phyloP scores from a whole-genome alignment of 1,139 yeast genomes.

The Kluyveromyces sp. region DNA sequence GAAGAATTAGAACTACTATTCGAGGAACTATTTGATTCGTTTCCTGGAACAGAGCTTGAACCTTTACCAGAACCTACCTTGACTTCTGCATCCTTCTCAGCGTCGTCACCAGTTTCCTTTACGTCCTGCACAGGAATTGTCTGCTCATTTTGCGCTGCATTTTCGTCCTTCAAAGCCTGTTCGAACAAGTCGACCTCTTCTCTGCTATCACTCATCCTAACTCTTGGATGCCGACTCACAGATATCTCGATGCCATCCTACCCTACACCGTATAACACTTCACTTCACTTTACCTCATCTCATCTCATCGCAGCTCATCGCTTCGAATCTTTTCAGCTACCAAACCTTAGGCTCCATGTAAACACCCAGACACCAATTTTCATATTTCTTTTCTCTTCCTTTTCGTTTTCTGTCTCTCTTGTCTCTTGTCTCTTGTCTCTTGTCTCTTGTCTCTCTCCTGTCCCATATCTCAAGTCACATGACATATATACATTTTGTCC shows the following conservation, averaged over 20 bases:
- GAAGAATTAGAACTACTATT: neutral
- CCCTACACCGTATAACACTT: neutral
- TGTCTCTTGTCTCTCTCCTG: no score
- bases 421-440: no score
- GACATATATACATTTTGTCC: no score
- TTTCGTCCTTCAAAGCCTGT: neutral
- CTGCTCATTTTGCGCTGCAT: neutral
- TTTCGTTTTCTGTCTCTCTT: no score
- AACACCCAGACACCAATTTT: no score
- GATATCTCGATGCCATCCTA: neutral
- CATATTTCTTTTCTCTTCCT: no score
- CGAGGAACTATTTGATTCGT: neutral
- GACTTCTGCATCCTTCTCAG: neutral
- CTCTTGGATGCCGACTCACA: neutral
- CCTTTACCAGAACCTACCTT: no score
- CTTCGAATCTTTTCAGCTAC: neutral
- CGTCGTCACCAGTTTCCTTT: conserved; percentile 2
- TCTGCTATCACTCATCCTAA: neutral
- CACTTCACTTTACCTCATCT: neutral
- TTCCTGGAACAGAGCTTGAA: no score
- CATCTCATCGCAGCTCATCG: neutral
- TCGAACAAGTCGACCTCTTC: conserved; percentile 1
- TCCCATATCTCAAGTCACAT: no score
- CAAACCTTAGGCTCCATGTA: neutral
- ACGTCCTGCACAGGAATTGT: neutral